Evolutionary conservation across 805 yeast species (phyloP).

Genomic region (Candida maltosa): DNA sequence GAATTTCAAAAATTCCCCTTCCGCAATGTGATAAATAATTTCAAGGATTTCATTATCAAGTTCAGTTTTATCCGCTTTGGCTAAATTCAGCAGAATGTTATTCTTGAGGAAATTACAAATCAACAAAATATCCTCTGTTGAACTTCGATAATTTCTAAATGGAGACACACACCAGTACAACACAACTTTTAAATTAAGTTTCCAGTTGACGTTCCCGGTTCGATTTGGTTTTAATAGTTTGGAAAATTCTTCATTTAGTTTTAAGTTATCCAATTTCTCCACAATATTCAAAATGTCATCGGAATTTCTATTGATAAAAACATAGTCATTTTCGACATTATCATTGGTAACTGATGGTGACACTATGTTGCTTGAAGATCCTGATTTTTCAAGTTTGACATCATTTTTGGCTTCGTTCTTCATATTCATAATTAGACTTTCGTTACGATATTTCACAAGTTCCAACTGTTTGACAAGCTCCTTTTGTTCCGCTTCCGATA

Average conservation of each 20-base stretch:
- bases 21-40: constrained; percentile 29
- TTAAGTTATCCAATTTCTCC: constrained; percentile 32
- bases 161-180: constrained; percentile 41
- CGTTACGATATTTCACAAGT: constrained; percentile 63
- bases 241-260: constrained; percentile 27
- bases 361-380: background rate
- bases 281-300: constrained; percentile 33
- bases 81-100: constrained; percentile 25
- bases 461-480: constrained; percentile 48
- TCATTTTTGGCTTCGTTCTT: constrained; percentile 10
- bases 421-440: constrained; percentile 60
- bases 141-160: constrained; percentile 26
- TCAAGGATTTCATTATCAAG: constrained; percentile 41
- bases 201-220: constrained; percentile 22
- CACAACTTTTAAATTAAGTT: constrained; percentile 28
- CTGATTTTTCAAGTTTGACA: background rate
- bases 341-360: background rate
- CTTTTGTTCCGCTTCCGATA: constrained; percentile 24
- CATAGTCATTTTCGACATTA: background rate
- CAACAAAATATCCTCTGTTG: constrained; percentile 29
- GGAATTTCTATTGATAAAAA: constrained; percentile 17
- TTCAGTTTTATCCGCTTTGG: constrained; percentile 37
- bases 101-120: constrained; percentile 46
- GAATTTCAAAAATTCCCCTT: constrained; percentile 16
- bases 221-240: constrained; percentile 20